phyloP scores from a whole-genome alignment of 805 yeast genomes.

The Myxozyma nipponensis region DNA sequence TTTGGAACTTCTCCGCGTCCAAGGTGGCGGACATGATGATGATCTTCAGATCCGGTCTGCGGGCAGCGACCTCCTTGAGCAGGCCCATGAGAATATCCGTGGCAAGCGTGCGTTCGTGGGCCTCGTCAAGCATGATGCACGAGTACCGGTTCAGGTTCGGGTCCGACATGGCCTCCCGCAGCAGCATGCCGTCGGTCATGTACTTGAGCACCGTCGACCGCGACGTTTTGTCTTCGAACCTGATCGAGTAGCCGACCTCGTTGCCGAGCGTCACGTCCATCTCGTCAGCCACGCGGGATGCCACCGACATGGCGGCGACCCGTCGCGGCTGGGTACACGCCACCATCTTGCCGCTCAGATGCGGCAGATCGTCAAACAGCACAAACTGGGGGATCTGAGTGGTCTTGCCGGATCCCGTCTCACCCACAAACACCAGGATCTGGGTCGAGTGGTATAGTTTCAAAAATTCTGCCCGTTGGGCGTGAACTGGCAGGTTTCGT shows the following conservation, averaged over 20 bases:
- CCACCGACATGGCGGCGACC: conserved; percentile 98
- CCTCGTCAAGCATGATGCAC: conserved; percentile 92
- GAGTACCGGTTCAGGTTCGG: conserved; percentile 75
- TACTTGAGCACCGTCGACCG: conserved; percentile 80
- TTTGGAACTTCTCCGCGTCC: conserved; percentile 94
- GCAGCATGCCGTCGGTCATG: conserved; percentile 98
- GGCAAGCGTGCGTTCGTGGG: conserved; percentile 95
- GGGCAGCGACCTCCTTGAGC: conserved; percentile 69
- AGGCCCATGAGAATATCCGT: conserved; percentile 97
- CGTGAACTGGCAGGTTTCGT: conserved; percentile 88
- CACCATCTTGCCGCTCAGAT: conserved; percentile 72
- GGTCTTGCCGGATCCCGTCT: conserved; percentile 98
- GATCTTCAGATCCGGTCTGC: conserved; percentile 85
- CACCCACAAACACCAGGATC: conserved; percentile 97
- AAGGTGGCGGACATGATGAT: conserved; percentile 97
- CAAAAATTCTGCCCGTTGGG: conserved; percentile 86
- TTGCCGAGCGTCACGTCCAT: conserved; percentile 90
- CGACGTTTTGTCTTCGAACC: conserved; percentile 87
- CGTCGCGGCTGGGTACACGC: conserved; percentile 97
- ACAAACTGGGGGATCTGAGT: conserved; percentile 98
- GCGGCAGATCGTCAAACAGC: conserved; percentile 87
- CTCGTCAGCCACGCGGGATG: conserved; percentile 95
- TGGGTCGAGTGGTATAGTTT: conserved; percentile 80
- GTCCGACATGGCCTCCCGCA: conserved; percentile 97
- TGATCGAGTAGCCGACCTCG: conserved; percentile 91